Conservation (phyloP, 176 grass and related monocot genomes). For the Cenchrus fungigraminus region DNA sequence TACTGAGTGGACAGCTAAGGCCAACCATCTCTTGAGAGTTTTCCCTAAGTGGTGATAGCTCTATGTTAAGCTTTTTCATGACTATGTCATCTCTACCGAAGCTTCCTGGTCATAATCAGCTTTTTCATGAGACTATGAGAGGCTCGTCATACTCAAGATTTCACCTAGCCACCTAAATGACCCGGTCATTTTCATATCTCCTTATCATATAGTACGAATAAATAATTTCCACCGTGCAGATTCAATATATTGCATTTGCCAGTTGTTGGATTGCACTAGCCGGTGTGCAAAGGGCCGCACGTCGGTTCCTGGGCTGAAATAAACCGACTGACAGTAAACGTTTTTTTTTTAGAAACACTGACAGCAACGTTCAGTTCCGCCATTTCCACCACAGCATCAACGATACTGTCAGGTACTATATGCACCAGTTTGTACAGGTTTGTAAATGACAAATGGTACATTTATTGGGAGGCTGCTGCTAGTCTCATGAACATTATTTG, state of each 20-base stretch:
- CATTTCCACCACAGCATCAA: not conserved
- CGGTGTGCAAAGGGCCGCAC: too few relatives aligned
- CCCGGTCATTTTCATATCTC: not conserved
- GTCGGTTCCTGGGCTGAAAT: not conserved
- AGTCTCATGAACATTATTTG: not conserved
- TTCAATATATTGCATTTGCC: not conserved
- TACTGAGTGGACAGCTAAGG: constrained; percentile 18
- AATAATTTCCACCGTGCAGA: not conserved
- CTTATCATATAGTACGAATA: not conserved
- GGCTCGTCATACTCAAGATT: not conserved
- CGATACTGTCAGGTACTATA: too few relatives aligned
- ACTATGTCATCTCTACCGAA: not conserved
- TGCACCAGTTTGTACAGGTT: too few relatives aligned
- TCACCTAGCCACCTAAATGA: not conserved
- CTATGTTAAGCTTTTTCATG: constrained; percentile 6
- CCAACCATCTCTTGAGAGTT: not conserved
- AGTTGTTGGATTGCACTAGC: not conserved
- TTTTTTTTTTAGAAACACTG: not conserved
- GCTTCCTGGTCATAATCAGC: not conserved
- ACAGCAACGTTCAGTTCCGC: not conserved
- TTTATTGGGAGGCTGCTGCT: not conserved
- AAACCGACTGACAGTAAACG: not conserved
- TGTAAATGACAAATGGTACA: not conserved
- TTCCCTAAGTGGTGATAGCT: not conserved
- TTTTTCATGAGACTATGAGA: not conserved